phyloP scores from a whole-genome alignment of 2,329 filamentous ascomycete species.

The Scytalidium lignicola region DNA sequence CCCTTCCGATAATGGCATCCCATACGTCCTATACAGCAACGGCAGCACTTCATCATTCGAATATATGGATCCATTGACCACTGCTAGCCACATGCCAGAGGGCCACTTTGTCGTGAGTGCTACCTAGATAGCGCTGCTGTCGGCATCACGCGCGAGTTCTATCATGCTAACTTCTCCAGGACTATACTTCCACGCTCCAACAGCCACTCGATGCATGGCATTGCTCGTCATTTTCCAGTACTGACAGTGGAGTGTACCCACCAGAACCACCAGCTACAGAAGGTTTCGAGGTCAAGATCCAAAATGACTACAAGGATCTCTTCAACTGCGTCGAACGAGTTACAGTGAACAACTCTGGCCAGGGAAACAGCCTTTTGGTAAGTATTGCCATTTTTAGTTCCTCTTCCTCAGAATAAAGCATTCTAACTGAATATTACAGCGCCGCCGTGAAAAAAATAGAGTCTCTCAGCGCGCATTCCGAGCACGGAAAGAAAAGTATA shows the following conservation, averaged over 20 bases:
- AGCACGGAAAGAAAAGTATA: slow-evolving; percentile 11
- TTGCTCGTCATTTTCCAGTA: not conserved
- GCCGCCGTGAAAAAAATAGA: slow-evolving; percentile 11
- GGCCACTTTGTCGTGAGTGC: not conserved
- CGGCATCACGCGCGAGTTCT: no score
- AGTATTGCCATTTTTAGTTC: no score
- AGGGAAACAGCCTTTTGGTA: not conserved
- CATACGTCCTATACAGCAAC: not conserved
- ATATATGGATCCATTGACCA: not conserved
- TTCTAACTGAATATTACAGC: slow-evolving; percentile 1
- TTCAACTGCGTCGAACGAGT: not conserved
- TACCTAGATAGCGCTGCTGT: not conserved
- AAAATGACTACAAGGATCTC: not conserved
- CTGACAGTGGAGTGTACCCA: not conserved
- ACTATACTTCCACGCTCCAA: not conserved
- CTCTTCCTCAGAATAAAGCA: no score
- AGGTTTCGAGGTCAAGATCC: not conserved
- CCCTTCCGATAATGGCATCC: not conserved
- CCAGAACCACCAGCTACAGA: not conserved
- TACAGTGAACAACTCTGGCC: not conserved
- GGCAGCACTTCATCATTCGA: not conserved
- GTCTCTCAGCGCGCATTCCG: slow-evolving; percentile 10
- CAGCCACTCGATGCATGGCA: not conserved
- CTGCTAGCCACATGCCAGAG: not conserved
- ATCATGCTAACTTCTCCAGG: not conserved